phyloP scores from a whole-genome alignment of 768 basidiomycete genomes.

The Rhodotorula sphaerocarpa region DNA sequence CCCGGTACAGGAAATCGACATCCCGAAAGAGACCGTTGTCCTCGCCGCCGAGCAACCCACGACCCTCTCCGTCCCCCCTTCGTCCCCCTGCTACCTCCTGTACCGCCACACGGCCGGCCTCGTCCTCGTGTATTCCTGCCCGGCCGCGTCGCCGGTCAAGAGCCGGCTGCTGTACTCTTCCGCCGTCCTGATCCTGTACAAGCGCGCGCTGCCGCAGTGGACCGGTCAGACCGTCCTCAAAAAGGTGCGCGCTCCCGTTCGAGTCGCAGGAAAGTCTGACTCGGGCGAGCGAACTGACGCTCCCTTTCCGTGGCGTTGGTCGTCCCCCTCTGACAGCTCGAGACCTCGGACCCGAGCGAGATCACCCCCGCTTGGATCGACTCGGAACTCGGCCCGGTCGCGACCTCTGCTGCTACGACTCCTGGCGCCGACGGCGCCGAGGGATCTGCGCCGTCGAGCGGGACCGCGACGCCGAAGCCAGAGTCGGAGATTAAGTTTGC shows the following conservation, averaged over 20 bases:
- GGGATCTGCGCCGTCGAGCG: background rate
- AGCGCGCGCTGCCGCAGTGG: slow-evolving; percentile 48
- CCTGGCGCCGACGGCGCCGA: background rate
- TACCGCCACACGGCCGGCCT: slow-evolving; percentile 49
- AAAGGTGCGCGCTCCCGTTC: slow-evolving; percentile 41
- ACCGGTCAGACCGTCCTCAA: slow-evolving; percentile 48
- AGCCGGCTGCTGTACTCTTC: slow-evolving; percentile 83
- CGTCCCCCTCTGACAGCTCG: slow-evolving; percentile 51
- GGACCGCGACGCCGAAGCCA: slow-evolving; percentile 7
- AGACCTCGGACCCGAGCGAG: slow-evolving; percentile 72
- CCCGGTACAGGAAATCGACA: slow-evolving; percentile 56
- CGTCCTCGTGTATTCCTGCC: slow-evolving; percentile 89
- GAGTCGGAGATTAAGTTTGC: slow-evolving; percentile 53
- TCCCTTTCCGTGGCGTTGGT: background rate
- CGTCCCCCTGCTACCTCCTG: slow-evolving; percentile 23
- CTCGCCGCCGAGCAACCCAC: slow-evolving; percentile 56
- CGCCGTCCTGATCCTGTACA: slow-evolving; percentile 54
- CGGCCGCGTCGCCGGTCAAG: slow-evolving; percentile 68
- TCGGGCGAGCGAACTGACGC: too few species aligned
- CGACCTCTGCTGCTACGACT: background rate
- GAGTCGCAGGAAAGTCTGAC: background rate
- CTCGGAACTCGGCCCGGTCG: slow-evolving; percentile 51
- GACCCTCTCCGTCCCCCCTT: slow-evolving; percentile 17
- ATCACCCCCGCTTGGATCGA: slow-evolving; percentile 58
- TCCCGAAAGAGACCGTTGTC: slow-evolving; percentile 55